Evolutionary conservation across 1,139 yeast genomes (phyloP).

Genomic region (Kodamaea suecica): DNA sequence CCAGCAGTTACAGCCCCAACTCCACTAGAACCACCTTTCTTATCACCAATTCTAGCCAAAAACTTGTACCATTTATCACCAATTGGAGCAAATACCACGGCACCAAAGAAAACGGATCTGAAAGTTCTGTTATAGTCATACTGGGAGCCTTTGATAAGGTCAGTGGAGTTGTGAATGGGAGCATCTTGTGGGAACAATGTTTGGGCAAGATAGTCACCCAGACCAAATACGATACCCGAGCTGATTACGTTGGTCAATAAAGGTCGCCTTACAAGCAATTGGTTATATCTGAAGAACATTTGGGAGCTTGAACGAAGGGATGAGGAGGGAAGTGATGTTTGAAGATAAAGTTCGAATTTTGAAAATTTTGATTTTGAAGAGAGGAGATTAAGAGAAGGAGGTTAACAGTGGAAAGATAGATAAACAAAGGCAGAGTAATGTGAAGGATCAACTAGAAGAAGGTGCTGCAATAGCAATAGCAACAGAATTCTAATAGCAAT

Average conservation of each 20-base stretch:
- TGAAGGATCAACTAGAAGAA: too few relatives aligned
- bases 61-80: conserved; percentile 42
- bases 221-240: conserved; percentile 41
- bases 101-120: conserved; percentile 37
- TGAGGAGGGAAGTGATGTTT: too few relatives aligned
- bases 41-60: conserved; percentile 16
- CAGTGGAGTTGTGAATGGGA: background rate
- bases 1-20: background rate
- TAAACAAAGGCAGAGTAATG: too few relatives aligned
- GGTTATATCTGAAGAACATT: conserved; percentile 28
- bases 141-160: conserved; percentile 2
- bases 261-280: conserved; percentile 30
- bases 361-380: too few relatives aligned
- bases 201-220: conserved; percentile 44
- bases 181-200: conserved; percentile 17
- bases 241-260: conserved; percentile 36
- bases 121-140: conserved; percentile 32
- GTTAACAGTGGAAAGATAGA: too few relatives aligned
- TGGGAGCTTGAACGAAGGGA: too few relatives aligned
- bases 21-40: background rate
- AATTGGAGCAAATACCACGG: conserved; percentile 40
- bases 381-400: too few relatives aligned
- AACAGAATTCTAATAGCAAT: too few relatives aligned
- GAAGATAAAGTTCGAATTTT: too few relatives aligned
- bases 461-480: too few relatives aligned